A percentile compares a stretch with the other conserved stretches of the same genome.
phyloP scores from a whole-genome alignment of 73 alveolate genomes.

The Paramecium tetraurelia region DNA sequence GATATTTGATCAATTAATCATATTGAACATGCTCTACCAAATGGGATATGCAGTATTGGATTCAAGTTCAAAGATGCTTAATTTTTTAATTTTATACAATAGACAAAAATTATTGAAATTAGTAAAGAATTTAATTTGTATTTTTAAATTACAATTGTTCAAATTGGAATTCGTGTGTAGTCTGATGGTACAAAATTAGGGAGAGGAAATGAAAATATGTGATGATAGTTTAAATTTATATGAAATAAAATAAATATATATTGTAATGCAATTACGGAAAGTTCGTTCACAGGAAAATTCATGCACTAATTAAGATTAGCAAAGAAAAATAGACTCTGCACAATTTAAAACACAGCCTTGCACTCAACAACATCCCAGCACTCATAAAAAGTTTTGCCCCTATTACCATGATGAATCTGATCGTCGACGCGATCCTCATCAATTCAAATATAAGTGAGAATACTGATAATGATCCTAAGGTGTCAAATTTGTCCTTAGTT shows the following conservation, averaged over 20 bases:
- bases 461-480: constrained; percentile 30
- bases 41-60: too few species aligned
- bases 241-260: not conserved
- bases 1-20: too few species aligned
- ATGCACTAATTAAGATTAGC: not conserved
- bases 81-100: not conserved
- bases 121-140: not conserved
- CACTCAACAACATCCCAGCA: constrained; percentile 13
- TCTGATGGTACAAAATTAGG: too few species aligned
- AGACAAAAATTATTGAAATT: not conserved
- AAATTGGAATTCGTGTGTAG: too few species aligned
- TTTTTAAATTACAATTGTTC: too few species aligned
- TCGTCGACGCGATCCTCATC: constrained; percentile 71
- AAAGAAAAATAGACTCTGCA: not conserved
- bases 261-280: not conserved
- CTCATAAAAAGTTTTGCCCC: constrained; percentile 67
- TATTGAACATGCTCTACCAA: too few species aligned
- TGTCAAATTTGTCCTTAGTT: constrained; percentile 64
- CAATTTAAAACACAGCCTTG: constrained; percentile 57
- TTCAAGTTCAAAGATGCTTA: too few species aligned
- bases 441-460: constrained; percentile 37
- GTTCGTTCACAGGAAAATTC: not conserved
- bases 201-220: not conserved
- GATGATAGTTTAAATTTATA: not conserved
- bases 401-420: constrained; percentile 73